Conservation (phyloP, 2,329 filamentous ascomycete species). For the Talaromyces sp. region DNA sequence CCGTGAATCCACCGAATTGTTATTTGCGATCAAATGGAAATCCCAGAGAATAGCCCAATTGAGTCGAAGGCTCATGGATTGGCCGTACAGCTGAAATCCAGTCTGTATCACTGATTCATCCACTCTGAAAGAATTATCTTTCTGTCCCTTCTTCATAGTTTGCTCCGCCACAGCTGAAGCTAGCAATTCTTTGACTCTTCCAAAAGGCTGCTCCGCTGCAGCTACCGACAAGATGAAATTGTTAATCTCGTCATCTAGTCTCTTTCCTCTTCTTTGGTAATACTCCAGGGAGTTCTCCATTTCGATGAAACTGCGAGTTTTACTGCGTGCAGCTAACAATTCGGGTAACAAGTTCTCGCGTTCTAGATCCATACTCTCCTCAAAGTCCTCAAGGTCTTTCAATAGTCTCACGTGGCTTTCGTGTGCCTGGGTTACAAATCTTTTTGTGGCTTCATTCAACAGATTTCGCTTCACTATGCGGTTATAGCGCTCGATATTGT, state of each 20-base stretch:
- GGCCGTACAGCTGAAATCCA: neutral
- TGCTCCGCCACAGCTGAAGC: neutral
- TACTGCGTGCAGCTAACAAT: neutral
- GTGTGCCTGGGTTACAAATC: slow-evolving; percentile 8
- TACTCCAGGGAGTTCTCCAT: neutral
- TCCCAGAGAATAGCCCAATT: neutral
- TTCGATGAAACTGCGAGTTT: neutral
- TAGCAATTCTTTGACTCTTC: neutral
- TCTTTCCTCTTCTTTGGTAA: neutral
- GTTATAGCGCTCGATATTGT: slow-evolving; percentile 13
- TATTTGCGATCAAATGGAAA: slow-evolving; percentile 3
- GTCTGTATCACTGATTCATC: slow-evolving; percentile 1
- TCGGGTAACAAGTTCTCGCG: neutral
- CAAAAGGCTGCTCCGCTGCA: neutral
- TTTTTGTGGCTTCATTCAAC: slow-evolving; percentile 12
- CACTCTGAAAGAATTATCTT: slow-evolving; percentile 2
- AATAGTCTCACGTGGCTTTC: neutral
- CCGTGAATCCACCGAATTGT: neutral
- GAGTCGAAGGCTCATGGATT: neutral
- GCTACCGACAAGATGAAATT: neutral
- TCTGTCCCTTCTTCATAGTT: neutral
- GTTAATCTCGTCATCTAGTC: neutral
- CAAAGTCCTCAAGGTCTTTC: neutral
- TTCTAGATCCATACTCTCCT: neutral
- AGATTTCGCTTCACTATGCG: slow-evolving; percentile 10